phyloP scores from a whole-genome alignment of 139 green algal genomes.

The Chlorella vulgaris region DNA sequence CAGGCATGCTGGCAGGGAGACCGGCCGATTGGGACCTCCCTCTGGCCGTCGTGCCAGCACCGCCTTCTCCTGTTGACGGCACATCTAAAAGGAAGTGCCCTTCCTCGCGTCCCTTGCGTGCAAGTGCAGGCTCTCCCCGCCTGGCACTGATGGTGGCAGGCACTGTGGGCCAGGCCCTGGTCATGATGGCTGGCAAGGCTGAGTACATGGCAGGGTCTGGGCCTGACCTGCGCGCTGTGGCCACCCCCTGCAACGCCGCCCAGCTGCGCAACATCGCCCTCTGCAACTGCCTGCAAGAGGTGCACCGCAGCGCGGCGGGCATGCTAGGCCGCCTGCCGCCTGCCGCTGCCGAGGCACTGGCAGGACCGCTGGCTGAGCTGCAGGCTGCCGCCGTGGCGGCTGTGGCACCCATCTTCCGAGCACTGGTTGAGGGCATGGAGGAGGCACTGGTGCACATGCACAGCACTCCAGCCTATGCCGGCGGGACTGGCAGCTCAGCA shows the following conservation, averaged over 20 bases:
- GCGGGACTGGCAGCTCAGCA: constrained; percentile 39
- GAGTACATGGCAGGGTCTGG: constrained; percentile 78
- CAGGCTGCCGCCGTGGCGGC: constrained; percentile 51
- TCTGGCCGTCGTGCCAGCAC: too few species aligned
- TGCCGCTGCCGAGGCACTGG: constrained; percentile 56
- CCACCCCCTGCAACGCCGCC: constrained; percentile 48
- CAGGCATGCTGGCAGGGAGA: too few species aligned
- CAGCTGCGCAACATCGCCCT: constrained; percentile 89
- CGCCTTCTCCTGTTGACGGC: not conserved
- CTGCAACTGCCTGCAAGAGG: constrained; percentile 81
- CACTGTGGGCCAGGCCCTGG: constrained; percentile 58
- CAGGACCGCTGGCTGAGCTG: constrained; percentile 53
- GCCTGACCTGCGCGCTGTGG: constrained; percentile 67
- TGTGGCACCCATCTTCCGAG: constrained; percentile 80
- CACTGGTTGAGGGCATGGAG: constrained; percentile 62
- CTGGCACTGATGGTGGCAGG: constrained; percentile 54
- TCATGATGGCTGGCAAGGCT: constrained; percentile 57
- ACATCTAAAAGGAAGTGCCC: too few species aligned
- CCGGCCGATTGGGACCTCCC: too few species aligned
- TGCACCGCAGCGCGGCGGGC: constrained; percentile 65
- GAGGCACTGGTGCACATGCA: constrained; percentile 65
- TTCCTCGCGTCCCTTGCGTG: not conserved
- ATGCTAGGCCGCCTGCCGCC: constrained; percentile 57
- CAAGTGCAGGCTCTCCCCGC: constrained; percentile 27
- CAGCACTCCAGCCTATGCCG: constrained; percentile 40